A percentile compares a stretch with the other conserved stretches of the same genome.
These are phyloP conservation scores for Angomonas deanei DNA, from an alignment of 208 protist genomes.

Conservation along the genomic window DNA sequence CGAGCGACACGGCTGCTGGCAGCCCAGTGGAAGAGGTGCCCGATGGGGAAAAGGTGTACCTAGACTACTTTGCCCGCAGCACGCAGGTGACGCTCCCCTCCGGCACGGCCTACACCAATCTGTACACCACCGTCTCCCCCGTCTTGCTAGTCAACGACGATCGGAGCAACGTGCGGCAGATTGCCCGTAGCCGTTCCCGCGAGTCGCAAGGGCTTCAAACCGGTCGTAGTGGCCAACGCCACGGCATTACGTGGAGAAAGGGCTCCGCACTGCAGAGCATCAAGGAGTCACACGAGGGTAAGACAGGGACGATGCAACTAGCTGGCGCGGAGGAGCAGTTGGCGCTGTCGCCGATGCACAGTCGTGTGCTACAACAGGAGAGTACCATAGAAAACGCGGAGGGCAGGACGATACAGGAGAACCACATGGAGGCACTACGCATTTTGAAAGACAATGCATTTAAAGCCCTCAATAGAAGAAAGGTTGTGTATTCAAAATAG, in stretches of 20 bases:
- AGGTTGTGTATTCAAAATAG: background rate
- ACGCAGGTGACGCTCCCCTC: slow-evolving; percentile 21
- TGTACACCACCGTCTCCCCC: slow-evolving; percentile 35
- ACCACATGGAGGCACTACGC: background rate
- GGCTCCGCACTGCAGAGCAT: background rate
- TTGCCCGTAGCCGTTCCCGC: background rate
- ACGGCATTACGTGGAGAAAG: background rate
- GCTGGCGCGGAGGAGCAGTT: background rate
- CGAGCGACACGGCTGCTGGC: background rate
- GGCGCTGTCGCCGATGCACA: background rate
- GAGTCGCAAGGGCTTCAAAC: background rate
- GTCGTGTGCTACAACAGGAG: background rate
- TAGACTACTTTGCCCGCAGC: slow-evolving; percentile 31
- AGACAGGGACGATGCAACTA: background rate
- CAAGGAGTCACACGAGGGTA: background rate
- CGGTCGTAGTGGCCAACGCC: background rate
- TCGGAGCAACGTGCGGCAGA: background rate
- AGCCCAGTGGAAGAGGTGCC: background rate
- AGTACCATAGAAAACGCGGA: background rate
- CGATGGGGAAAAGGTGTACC: background rate
- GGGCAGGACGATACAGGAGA: background rate
- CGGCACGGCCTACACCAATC: slow-evolving; percentile 19
- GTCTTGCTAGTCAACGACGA: slow-evolving; percentile 9
- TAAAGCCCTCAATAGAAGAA: background rate
- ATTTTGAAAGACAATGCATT: background rate